Base-by-base conservation (phyloP, 2,329 filamentous ascomycete genomes). In the Botryosphaeria dothidea region DNA sequence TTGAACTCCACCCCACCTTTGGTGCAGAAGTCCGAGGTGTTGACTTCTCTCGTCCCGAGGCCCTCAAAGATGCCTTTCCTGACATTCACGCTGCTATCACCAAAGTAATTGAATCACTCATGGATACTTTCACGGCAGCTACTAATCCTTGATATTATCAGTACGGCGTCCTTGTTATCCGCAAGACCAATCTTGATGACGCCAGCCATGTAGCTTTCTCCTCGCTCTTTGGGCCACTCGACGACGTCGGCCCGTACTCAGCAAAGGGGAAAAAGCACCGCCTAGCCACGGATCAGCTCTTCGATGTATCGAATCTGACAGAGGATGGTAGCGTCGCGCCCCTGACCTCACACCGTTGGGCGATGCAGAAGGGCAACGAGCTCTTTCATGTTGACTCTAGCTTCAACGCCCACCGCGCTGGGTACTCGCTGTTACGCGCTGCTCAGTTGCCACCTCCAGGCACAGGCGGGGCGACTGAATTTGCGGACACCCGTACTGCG, bases 261-360 rank as follows among this genome's bases (percentile, higher is more conserved):
- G 74, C 73, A 1, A 75, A 74, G 0, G 83, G 81, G 17, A 79
- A 82, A 48, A 78, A 80, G 68, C 77, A 81, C 65, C 81, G 84
- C 3, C 21, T 81, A 84, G 67, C 69, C 73, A 1, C 78, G 82
- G 66, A 75, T 79, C 46, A 87, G 71, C 78, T 88, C 0, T 87
- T 87, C 71, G 86, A 88, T 68, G 84, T 84, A 0, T 79, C 83
- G 60, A 88, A 88, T 71, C 74, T 86, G 13, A 80, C 85, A 56
- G 77, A 78, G 1, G 79, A 85, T 46, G 81, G 81, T 49, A 72
- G 73, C 1, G 68, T 84, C 1, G 75, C n/a, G 73, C 78, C 38
- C 68, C 78, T 3, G 74, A 78, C 60, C 77, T 74, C 62, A 75
- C 79, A 21, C 77, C 81, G 23, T 75, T 76, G 13, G 77, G 81